Conservation (phyloP, 169 alveolate genomes). For the Cryptosporidium sp. region DNA sequence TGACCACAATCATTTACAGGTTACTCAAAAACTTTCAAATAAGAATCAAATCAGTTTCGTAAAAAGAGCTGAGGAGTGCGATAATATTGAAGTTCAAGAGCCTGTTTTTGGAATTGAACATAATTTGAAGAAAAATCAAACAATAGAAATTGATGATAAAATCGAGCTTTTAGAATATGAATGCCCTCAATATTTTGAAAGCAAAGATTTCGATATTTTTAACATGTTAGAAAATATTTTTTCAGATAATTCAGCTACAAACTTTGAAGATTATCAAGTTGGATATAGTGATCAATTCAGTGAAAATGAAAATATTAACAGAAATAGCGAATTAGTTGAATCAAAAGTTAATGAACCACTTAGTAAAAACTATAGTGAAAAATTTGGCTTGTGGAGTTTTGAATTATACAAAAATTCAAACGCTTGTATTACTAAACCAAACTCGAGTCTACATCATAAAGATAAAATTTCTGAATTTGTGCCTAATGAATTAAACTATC, state of each 20-base stretch:
- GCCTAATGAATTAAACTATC: background rate
- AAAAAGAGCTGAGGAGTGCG: background rate
- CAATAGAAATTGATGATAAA: background rate
- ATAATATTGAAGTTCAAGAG: background rate
- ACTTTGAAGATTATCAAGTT: background rate
- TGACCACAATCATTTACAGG: background rate
- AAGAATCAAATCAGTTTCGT: background rate
- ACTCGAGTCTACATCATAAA: background rate
- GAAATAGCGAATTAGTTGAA: background rate
- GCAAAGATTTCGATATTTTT: slow-evolving; percentile 42
- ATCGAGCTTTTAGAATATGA: slow-evolving; percentile 23
- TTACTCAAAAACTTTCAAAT: background rate
- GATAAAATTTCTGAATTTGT: background rate
- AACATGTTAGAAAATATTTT: slow-evolving; percentile 35
- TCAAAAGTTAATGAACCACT: background rate
- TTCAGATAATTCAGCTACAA: slow-evolving; percentile 25
- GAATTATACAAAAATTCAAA: background rate
- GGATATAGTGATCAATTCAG: background rate
- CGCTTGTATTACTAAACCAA: background rate
- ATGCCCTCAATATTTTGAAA: slow-evolving; percentile 23
- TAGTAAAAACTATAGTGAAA: background rate
- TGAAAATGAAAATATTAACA: background rate
- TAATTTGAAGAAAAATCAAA: background rate
- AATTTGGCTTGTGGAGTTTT: slow-evolving; percentile 38
- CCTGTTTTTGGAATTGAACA: background rate